A percentile compares a stretch with the other conserved stretches of the same genome.
These are phyloP conservation scores for Penicillium psychrofluorescens DNA, from an alignment of 495 filamentous ascomycete genomes.

Conservation along the genomic window DNA sequence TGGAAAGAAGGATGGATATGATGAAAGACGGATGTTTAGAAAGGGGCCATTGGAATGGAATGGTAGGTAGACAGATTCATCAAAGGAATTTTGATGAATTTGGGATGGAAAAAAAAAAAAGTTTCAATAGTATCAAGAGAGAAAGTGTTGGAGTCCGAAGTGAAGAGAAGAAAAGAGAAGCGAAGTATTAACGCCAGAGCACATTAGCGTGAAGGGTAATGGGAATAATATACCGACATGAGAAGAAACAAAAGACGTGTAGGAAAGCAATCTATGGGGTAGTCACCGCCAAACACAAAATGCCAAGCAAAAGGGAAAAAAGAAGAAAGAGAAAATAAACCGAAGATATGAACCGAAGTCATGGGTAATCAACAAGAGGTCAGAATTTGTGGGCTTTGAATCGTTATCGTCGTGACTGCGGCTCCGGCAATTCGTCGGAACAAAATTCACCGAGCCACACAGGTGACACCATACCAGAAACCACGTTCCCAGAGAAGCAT, in stretches of 20 bases:
- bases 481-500: not conserved
- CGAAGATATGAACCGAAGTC: constrained; percentile 20
- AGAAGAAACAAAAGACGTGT: constrained; percentile 12
- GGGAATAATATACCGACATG: constrained; percentile 25
- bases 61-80: too few species aligned
- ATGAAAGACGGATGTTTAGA: not conserved
- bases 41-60: too few species aligned
- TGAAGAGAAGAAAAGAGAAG: constrained; percentile 1
- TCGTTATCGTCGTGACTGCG: constrained; percentile 44
- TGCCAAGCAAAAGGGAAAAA: constrained; percentile 21
- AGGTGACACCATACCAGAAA: constrained; percentile 1
- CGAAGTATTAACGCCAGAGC: constrained; percentile 18
- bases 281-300: constrained; percentile 21
- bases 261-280: constrained; percentile 27
- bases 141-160: constrained; percentile 4
- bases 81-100: not conserved
- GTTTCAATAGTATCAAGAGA: constrained; percentile 15
- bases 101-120: constrained; percentile 15
- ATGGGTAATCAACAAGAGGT: constrained; percentile 29
- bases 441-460: constrained; percentile 2
- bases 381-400: constrained; percentile 18
- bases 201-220: constrained; percentile 15
- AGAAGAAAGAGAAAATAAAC: constrained; percentile 13
- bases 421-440: constrained; percentile 9
- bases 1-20: constrained; percentile 1